These are phyloP conservation scores for Eragrostis nindensis DNA, from an alignment of 176 grass and related monocot species.

Conservation along the genomic window DNA sequence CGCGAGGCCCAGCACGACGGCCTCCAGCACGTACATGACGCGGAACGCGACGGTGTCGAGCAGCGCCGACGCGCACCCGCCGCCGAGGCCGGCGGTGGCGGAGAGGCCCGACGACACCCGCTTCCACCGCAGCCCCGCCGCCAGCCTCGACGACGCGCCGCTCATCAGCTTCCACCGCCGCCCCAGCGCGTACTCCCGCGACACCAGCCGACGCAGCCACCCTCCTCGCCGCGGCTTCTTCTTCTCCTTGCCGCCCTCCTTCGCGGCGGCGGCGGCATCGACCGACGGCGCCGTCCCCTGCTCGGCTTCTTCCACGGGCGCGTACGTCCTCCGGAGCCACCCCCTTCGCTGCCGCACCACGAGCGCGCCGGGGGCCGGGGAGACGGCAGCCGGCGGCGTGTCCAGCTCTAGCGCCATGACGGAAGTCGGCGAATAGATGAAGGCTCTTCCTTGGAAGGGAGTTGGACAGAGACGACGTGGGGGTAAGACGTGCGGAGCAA, in stretches of 20 bases:
- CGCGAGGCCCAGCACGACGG: slow-evolving; percentile 76
- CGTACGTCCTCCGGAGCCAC: slow-evolving; percentile 35
- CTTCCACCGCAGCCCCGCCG: slow-evolving; percentile 44
- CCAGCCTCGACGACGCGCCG: slow-evolving; percentile 34
- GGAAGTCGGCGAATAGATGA: not conserved
- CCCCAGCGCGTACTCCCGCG: slow-evolving; percentile 4
- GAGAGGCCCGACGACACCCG: slow-evolving; percentile 33
- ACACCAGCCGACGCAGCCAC: slow-evolving; percentile 35
- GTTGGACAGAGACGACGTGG: no score
- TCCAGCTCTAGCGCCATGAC: slow-evolving; percentile 14
- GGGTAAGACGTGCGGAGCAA: slow-evolving; percentile 3
- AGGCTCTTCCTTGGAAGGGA: not conserved
- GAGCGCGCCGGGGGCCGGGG: not conserved
- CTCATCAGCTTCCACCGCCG: slow-evolving; percentile 32
- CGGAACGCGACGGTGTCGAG: slow-evolving; percentile 66
- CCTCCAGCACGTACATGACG: slow-evolving; percentile 76
- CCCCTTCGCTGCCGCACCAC: slow-evolving; percentile 10
- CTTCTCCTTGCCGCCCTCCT: no score
- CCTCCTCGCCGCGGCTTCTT: not conserved
- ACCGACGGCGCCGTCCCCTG: not conserved
- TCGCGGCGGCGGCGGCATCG: no score
- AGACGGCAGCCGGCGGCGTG: not conserved
- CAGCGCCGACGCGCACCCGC: slow-evolving; percentile 44
- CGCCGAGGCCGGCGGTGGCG: no score
- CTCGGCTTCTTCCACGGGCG: not conserved